Conservation (phyloP, 495 filamentous ascomycete genomes). For the Penicillium coffeae region DNA sequence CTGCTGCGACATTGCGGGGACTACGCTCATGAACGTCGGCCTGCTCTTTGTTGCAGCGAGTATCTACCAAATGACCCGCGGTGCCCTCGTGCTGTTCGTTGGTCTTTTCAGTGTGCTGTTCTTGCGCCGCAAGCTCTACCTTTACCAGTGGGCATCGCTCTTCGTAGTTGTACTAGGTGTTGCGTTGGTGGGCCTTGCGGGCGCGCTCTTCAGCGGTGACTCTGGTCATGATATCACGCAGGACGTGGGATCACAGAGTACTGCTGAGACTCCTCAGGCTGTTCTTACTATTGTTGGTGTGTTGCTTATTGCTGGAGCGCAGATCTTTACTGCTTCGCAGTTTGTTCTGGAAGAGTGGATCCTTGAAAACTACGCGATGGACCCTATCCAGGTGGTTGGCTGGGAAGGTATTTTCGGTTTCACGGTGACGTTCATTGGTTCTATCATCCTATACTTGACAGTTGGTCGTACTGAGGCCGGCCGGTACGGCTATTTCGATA, state of each 20-base stretch:
- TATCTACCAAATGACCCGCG: conserved; percentile 98
- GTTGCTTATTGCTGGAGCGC: conserved; percentile 81
- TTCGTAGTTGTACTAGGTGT: conserved; percentile 85
- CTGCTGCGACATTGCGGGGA: conserved; percentile 89
- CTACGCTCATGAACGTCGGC: conserved; percentile 95
- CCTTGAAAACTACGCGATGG: conserved; percentile 81
- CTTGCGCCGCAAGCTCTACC: conserved; percentile 66
- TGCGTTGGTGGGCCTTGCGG: conserved; percentile 83
- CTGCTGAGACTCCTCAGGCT: conserved; percentile 52
- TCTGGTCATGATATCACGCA: conserved; percentile 45
- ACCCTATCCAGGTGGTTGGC: conserved; percentile 86
- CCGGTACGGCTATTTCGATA: conserved; percentile 81
- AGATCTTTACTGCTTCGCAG: conserved; percentile 94
- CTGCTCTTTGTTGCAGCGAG: conserved; percentile 88
- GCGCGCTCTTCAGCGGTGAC: conserved; percentile 67
- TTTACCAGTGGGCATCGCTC: conserved; percentile 87
- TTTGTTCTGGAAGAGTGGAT: conserved; percentile 96
- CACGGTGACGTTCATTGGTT: conserved; percentile 70
- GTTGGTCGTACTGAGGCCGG: conserved; percentile 73
- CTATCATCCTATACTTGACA: conserved; percentile 72
- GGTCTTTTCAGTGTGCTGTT: conserved; percentile 93
- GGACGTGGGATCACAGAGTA: conserved; percentile 18
- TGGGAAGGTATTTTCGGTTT: conserved; percentile 97
- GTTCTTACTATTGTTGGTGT: conserved; percentile 76
- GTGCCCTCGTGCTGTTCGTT: conserved; percentile 90